Conservation (phyloP, 352 stramenopile genomes). For the Albugo candida region DNA sequence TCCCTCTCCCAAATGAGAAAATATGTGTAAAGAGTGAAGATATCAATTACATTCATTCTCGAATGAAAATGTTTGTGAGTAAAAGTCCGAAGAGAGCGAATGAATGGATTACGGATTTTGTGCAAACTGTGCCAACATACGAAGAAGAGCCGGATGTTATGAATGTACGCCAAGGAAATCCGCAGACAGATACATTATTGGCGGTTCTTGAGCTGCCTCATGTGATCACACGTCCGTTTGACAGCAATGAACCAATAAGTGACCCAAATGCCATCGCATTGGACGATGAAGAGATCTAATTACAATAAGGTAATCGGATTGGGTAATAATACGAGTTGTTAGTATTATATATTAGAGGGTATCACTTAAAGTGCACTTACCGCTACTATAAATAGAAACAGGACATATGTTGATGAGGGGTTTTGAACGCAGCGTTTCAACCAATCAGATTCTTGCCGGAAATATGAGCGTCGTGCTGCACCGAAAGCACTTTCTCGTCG, state of each 20-base stretch:
- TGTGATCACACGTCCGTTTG: conserved; percentile 84
- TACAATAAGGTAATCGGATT: neutral
- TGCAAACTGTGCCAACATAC: conserved; percentile 46
- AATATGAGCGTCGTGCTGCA: conserved; percentile 35
- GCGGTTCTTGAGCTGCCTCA: conserved; percentile 85
- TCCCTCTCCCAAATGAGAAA: conserved; percentile 51
- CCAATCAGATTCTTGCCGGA: no score
- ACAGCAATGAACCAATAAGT: neutral
- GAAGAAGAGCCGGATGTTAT: conserved; percentile 17
- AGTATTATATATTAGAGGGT: no score
- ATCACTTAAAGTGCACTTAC: no score
- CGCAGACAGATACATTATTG: conserved; percentile 89
- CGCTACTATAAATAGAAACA: no score
- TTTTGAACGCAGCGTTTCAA: no score
- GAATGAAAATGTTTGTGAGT: conserved; percentile 23
- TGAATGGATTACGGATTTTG: conserved; percentile 66
- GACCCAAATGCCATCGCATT: conserved; percentile 41
- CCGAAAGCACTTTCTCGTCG: conserved; percentile 51
- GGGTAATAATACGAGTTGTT: no score
- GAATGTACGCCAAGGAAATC: conserved; percentile 62
- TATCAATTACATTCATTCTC: conserved; percentile 45
- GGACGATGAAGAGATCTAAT: conserved; percentile 18
- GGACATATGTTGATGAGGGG: no score
- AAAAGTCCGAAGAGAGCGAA: conserved; percentile 26
- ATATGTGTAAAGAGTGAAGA: conserved; percentile 62